Percentiles rank a stretch among this genome's conserved stretches.
These are phyloP conservation scores for Syncephalastrum sp. DNA, from an alignment of 371 early-diverging fungal genomes.

Conservation along the genomic window DNA sequence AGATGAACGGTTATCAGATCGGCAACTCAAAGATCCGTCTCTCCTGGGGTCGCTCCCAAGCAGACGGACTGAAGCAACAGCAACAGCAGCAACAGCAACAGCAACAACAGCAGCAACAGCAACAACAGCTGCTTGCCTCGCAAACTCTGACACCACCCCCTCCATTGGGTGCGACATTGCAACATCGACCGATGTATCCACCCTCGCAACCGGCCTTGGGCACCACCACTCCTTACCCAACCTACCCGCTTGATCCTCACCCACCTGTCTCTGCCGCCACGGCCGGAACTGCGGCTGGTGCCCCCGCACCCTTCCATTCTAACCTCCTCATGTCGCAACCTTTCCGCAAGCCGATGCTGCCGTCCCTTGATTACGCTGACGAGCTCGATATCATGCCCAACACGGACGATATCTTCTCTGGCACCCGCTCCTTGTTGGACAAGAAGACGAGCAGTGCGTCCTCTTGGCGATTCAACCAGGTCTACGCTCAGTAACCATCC, in stretches of 20 bases:
- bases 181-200: slow-evolving; percentile 6
- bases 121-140: too few relatives aligned
- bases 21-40: slow-evolving; percentile 83
- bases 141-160: too few relatives aligned
- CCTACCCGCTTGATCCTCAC: too few relatives aligned
- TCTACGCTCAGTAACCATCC: slow-evolving; percentile 21
- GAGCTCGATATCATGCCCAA: slow-evolving; percentile 13
- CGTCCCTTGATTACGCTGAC: slow-evolving; percentile 8
- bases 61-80: slow-evolving; percentile 26
- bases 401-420: slow-evolving; percentile 10
- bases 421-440: slow-evolving; percentile 14
- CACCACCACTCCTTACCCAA: too few relatives aligned
- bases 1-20: slow-evolving; percentile 84
- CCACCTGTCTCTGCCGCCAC: too few relatives aligned
- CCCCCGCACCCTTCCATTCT: too few relatives aligned
- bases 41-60: slow-evolving; percentile 89
- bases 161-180: slow-evolving; percentile 1
- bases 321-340: too few relatives aligned
- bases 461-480: slow-evolving; percentile 20
- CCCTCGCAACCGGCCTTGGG: too few relatives aligned
- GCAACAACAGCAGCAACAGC: too few relatives aligned
- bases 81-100: slow-evolving; percentile 17
- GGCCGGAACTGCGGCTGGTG: too few relatives aligned
- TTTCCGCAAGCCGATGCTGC: too few relatives aligned
- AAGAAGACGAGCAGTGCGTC: slow-evolving; percentile 16